A percentile compares a stretch with the other conserved stretches of the same genome.
phyloP scores from a whole-genome alignment of 1,284 basidiomycete species.

The Austroboletus olivaceoglutinosus region DNA sequence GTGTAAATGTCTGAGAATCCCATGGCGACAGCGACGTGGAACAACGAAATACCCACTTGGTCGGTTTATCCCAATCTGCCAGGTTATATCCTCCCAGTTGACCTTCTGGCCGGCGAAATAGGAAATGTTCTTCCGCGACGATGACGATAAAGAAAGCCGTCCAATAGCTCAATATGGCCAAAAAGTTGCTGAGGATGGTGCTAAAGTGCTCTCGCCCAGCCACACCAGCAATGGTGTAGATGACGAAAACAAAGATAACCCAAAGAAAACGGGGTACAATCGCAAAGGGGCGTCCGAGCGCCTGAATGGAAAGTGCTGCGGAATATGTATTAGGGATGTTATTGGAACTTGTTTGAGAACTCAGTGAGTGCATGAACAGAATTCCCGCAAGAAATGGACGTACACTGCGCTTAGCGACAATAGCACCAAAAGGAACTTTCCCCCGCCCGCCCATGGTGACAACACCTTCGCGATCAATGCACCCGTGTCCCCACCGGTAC shows the following conservation, averaged over 20 bases:
- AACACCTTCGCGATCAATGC: conserved; percentile 45
- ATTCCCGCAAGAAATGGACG: conserved; percentile 11
- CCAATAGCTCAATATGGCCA: conserved; percentile 66
- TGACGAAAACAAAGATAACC: conserved; percentile 51
- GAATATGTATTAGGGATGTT: conserved; percentile 63
- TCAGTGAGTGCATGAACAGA: neutral
- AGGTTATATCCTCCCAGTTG: conserved; percentile 53
- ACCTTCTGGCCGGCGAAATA: conserved; percentile 49
- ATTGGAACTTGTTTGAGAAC: conserved; percentile 42
- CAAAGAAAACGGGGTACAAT: conserved; percentile 60
- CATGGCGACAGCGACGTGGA: neutral
- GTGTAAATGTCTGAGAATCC: neutral
- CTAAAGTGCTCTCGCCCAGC: conserved; percentile 63
- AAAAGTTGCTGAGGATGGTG: conserved; percentile 52
- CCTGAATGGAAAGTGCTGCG: conserved; percentile 54
- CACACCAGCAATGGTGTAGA: conserved; percentile 60
- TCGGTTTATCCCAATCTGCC: conserved; percentile 51
- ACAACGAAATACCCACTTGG: conserved; percentile 29
- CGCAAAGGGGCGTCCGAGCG: conserved; percentile 52
- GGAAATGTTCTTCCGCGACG: conserved; percentile 54
- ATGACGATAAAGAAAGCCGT: conserved; percentile 59
- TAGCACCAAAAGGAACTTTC: conserved; percentile 59
- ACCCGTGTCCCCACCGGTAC: conserved; percentile 46
- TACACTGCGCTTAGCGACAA: conserved; percentile 54
- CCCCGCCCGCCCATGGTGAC: conserved; percentile 49